phyloP scores from a whole-genome alignment of 2,329 filamentous ascomycete genomes.

The Aspergillus costaricaensis region DNA sequence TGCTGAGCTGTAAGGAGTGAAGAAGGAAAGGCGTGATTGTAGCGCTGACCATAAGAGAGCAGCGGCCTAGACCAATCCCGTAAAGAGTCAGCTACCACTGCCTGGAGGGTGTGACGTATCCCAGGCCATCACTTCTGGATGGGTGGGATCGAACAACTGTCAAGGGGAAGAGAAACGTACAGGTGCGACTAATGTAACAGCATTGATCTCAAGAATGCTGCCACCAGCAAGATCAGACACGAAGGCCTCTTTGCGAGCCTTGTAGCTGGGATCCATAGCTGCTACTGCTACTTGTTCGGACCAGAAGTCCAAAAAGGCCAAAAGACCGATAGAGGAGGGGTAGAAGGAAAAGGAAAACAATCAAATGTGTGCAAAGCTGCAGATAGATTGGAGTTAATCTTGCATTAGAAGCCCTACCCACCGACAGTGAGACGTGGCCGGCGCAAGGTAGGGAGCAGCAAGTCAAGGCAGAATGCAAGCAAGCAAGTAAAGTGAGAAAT shows the following conservation, averaged over 20 bases:
- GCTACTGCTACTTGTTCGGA: not conserved
- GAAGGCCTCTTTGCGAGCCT: conserved; percentile 90
- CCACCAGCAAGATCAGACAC: conserved; percentile 89
- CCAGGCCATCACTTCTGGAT: conserved; percentile 27
- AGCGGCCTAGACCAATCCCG: conserved; percentile 61
- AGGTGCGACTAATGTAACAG: conserved; percentile 79
- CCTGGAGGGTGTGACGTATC: not conserved
- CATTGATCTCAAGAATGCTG: conserved; percentile 79
- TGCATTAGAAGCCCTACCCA: not conserved
- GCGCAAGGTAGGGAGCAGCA: not conserved
- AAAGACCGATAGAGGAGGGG: not conserved
- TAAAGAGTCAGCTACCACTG: not conserved
- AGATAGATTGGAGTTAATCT: conserved; percentile 1
- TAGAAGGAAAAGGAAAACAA: not conserved
- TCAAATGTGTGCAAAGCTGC: not conserved
- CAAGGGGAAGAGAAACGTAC: conserved; percentile 51
- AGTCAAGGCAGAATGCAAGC: not conserved
- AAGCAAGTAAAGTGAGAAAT: not conserved
- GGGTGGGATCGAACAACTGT: no score
- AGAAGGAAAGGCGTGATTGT: conserved; percentile 81
- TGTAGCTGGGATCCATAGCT: conserved; percentile 64
- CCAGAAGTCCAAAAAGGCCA: not conserved
- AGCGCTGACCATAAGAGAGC: conserved; percentile 86
- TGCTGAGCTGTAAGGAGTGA: conserved; percentile 70
- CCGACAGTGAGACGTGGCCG: not conserved